Evolutionary conservation across 2,329 filamentous ascomycete species (phyloP), one percentile per base, ranked within the genome.

Genomic region (Fusarium sp.): DNA sequence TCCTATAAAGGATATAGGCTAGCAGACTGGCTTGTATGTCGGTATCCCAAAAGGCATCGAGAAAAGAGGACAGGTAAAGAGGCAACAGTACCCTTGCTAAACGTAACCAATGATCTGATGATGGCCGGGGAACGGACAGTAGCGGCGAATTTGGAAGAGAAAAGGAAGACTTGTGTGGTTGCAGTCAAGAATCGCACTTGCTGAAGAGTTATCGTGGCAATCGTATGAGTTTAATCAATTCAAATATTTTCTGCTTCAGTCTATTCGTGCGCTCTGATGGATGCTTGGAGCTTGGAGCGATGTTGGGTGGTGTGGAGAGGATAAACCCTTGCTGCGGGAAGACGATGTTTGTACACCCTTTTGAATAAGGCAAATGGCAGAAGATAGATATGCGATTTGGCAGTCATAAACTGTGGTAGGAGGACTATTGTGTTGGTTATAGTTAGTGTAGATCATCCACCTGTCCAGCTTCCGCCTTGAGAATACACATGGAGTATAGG

Each of bases 261-360:
- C 17, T 27, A 67, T 67, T 67, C 63, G 63, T 18, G 64, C 37
- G 64, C 42, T 63, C 32, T 35, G 37, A 61, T 33, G 42, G 52
- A 35, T 17, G 52, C 26, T 53, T 41, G 35, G 46, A 54, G 27
- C 35, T 53, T 26, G 23, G 15, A 40, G 17, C 38, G n/a, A 41
- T 17, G 30, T 32, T 64, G 55, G 73, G 70, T 73, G 73, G 73
- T 71, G 67, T 70, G 67, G 70, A 65, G 71, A 60, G 59, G 49
- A 57, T 45, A 27, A 56, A 74, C 69, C 73, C 73, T 75, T 73
- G 73, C 41, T 70, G 20, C 62, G 48, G 48, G 20, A 35, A 58
- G 57, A 61, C 44, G 53, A 67, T 62, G 61, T 75, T 60, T 75
- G 66, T 45, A 64, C 73, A 75, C 73, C 73, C 60, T 67, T 27